A percentile compares a stretch with the other conserved stretches of the same genome.
phyloP scores from a whole-genome alignment of 805 yeast species.

The Myxozyma melibiosi region DNA sequence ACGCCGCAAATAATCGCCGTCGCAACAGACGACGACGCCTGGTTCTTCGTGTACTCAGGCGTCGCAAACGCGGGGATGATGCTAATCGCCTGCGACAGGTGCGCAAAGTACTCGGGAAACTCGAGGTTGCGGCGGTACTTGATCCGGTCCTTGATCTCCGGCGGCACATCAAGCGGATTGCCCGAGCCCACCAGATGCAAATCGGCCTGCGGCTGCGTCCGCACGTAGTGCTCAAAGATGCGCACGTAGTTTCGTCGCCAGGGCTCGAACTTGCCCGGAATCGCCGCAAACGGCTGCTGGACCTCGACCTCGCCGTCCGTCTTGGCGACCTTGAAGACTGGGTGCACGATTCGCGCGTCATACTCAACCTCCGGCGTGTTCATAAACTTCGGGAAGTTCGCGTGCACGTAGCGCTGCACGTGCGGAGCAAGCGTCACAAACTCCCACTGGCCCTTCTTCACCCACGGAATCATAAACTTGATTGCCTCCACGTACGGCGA shows the following conservation, averaged over 20 bases:
- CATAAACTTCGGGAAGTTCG: conserved; percentile 24
- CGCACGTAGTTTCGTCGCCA: conserved; percentile 30
- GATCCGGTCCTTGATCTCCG: conserved; percentile 8
- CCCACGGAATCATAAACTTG: conserved; percentile 28
- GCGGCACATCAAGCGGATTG: conserved; percentile 11
- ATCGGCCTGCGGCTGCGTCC: conserved; percentile 13
- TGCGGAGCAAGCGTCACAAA: conserved; percentile 29
- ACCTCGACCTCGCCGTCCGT: background rate
- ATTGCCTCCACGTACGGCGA: conserved; percentile 21
- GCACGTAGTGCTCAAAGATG: conserved; percentile 20
- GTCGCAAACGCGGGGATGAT: conserved; percentile 30
- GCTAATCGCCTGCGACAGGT: conserved; percentile 16
- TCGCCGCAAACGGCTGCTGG: conserved; percentile 25
- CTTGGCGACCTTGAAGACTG: conserved; percentile 19
- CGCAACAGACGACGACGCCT: conserved; percentile 32
- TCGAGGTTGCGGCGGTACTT: conserved; percentile 14
- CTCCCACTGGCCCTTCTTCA: conserved; percentile 30
- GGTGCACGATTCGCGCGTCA: conserved; percentile 19
- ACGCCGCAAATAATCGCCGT: conserved; percentile 26
- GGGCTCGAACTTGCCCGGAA: conserved; percentile 34
- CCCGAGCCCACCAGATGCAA: conserved; percentile 31
- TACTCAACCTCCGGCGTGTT: conserved; percentile 13
- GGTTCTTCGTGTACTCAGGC: conserved; percentile 13
- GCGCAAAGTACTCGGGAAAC: conserved; percentile 25
- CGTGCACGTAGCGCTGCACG: conserved; percentile 20